Percentiles rank a stretch among this genome's conserved stretches.
Evolutionary conservation across 345 rosid genomes (phyloP).

Genomic region (Cardamine resedifolia): DNA sequence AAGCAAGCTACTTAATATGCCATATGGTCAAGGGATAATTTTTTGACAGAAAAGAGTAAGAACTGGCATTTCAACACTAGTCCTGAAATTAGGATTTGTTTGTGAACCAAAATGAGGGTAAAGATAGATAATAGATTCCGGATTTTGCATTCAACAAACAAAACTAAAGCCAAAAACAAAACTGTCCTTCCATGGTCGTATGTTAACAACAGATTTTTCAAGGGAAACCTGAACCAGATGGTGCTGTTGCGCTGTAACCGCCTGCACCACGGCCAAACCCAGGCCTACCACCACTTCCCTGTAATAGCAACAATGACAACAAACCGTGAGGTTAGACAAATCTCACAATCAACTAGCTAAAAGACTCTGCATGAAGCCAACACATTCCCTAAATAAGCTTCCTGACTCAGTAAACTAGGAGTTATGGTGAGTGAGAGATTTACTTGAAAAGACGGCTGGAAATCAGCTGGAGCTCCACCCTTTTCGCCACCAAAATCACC

Average conservation of each 20-base stretch:
- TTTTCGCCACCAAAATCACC: slow-evolving; percentile 83
- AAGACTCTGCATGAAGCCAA: background rate
- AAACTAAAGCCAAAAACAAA: slow-evolving; percentile 22
- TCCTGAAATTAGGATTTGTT: background rate
- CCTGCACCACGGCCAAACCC: slow-evolving; percentile 85
- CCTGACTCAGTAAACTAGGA: no score
- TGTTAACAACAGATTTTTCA: slow-evolving; percentile 27
- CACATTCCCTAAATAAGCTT: no score
- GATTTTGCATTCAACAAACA: slow-evolving; percentile 25
- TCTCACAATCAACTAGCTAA: background rate
- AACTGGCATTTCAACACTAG: background rate
- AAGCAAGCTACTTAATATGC: background rate
- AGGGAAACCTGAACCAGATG: slow-evolving; percentile 53
- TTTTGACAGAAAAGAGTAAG: background rate
- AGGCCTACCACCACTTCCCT: slow-evolving; percentile 70
- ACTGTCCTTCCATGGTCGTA: slow-evolving; percentile 10
- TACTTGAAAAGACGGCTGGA: slow-evolving; percentile 79
- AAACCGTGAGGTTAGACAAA: background rate
- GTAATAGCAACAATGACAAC: background rate
- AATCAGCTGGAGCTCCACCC: slow-evolving; percentile 94
- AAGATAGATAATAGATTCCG: background rate
- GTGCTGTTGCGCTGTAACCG: slow-evolving; percentile 49
- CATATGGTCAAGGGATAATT: background rate
- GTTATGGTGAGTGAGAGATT: no score
- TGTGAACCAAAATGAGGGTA: background rate